Evolutionary conservation across 805 yeast genomes (phyloP).

Genomic region (Kodamaea kaohsiungensis): DNA sequence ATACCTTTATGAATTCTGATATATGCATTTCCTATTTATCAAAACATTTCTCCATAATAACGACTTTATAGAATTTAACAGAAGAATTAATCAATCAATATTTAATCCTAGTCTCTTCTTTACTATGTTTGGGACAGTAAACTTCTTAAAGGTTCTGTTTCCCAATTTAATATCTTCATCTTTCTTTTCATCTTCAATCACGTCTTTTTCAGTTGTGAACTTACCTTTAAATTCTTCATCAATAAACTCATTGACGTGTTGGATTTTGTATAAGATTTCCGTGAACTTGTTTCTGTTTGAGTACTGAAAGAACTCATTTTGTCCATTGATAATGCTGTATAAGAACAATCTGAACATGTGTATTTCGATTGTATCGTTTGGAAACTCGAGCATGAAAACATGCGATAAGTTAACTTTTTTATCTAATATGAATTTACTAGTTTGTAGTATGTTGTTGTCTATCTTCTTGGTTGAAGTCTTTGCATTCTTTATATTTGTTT

Average conservation of each 20-base stretch:
- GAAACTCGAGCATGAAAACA: conserved; percentile 4
- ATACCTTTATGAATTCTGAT: no score
- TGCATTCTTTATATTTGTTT: neutral
- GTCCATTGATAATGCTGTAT: conserved; percentile 13
- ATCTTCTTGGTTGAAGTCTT: no score
- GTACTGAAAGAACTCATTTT: conserved; percentile 12
- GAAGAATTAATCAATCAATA: neutral
- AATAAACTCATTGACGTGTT: conserved; percentile 8
- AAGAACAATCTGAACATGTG: conserved; percentile 15
- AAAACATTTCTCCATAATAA: no score
- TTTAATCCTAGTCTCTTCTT: conserved; percentile 15
- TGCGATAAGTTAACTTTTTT: neutral
- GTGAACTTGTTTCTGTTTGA: conserved; percentile 1
- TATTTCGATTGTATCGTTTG: neutral
- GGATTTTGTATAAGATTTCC: conserved; percentile 7
- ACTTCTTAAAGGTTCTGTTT: conserved; percentile 7
- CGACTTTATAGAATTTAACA: no score
- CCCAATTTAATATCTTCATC: neutral
- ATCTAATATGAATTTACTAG: neutral
- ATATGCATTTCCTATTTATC: no score
- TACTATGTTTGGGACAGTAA: conserved; percentile 16
- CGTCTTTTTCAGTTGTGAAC: conserved; percentile 10
- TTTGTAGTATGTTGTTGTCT: neutral
- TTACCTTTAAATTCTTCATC: conserved; percentile 11
- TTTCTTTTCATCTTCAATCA: neutral